Evolutionary conservation across 2,329 filamentous ascomycete species (phyloP).

Genomic region (Trichophyton benhamiae): DNA sequence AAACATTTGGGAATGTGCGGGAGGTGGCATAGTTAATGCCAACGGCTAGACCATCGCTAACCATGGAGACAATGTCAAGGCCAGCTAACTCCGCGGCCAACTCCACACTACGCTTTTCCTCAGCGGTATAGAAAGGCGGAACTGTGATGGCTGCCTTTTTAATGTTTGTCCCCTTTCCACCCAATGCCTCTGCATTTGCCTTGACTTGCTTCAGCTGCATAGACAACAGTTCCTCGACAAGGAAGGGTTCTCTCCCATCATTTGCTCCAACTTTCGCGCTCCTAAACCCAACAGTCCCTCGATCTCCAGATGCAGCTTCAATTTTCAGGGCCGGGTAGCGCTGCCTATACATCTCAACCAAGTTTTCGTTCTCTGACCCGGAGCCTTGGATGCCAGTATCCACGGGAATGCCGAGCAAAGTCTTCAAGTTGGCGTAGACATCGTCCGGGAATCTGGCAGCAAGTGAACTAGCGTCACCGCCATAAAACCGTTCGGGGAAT

Average conservation of each 20-base stretch:
- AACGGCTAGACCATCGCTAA: conserved; percentile 84
- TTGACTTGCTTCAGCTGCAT: conserved; percentile 93
- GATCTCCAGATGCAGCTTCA: conserved; percentile 38
- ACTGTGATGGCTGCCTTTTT: conserved; percentile 79
- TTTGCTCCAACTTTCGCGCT: conserved; percentile 56
- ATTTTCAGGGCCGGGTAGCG: conserved; percentile 70
- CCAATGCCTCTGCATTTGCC: conserved; percentile 72
- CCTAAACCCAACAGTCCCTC: conserved; percentile 68
- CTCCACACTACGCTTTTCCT: conserved; percentile 78
- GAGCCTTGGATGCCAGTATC: conserved; percentile 35
- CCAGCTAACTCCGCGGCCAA: conserved; percentile 78
- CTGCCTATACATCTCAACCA: conserved; percentile 56
- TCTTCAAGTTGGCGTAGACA: conserved; percentile 89
- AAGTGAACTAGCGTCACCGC: conserved; percentile 79
- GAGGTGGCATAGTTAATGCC: conserved; percentile 90
- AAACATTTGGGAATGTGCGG: conserved; percentile 74
- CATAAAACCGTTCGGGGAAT: conserved; percentile 84
- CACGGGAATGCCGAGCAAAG: conserved; percentile 62
- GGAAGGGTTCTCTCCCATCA: conserved; percentile 50
- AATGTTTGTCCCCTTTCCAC: conserved; percentile 60
- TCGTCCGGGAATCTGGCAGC: conserved; percentile 80
- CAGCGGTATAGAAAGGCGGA: conserved; percentile 76
- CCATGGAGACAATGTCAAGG: conserved; percentile 67
- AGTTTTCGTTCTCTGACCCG: conserved; percentile 29
- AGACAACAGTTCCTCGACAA: conserved; percentile 84